These are phyloP conservation scores for Gyrodon lividus DNA, from an alignment of 768 basidiomycete species.

Conservation along the genomic window DNA sequence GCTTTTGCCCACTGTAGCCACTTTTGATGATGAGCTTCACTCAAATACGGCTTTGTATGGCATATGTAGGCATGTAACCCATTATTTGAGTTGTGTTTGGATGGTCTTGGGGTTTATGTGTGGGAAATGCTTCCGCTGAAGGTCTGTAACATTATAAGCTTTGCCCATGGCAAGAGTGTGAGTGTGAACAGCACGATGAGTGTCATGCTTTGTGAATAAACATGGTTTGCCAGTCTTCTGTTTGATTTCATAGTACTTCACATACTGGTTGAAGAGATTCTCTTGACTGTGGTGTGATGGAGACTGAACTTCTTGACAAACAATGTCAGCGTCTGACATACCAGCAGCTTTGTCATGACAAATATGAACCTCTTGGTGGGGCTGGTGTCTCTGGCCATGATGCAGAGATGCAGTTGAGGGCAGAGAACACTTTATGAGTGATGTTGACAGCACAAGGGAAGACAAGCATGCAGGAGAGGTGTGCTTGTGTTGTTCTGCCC, in stretches of 20 bases:
- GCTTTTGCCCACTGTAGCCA: constrained; percentile 22
- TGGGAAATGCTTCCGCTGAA: constrained; percentile 17
- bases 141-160: constrained; percentile 14
- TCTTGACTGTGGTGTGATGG: not conserved
- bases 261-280: not conserved
- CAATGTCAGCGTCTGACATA: constrained; percentile 2
- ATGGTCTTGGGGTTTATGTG: constrained; percentile 14
- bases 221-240: constrained; percentile 15
- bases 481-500: not conserved
- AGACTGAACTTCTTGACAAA: not conserved
- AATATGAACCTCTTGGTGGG: constrained; percentile 13
- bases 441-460: not conserved
- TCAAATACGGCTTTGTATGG: constrained; percentile 22
- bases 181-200: no score
- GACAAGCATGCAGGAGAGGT: not conserved
- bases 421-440: not conserved
- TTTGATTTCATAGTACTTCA: constrained; percentile 4
- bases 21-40: constrained; percentile 13
- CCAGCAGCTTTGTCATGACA: constrained; percentile 1
- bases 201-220: constrained; percentile 3
- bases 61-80: not conserved
- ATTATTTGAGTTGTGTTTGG: constrained; percentile 4
- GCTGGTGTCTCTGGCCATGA: not conserved
- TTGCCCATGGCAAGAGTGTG: not conserved
- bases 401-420: not conserved